Evolutionary conservation across 331 rosid species (phyloP).

Genomic region (Rhamnella rubrinervis): DNA sequence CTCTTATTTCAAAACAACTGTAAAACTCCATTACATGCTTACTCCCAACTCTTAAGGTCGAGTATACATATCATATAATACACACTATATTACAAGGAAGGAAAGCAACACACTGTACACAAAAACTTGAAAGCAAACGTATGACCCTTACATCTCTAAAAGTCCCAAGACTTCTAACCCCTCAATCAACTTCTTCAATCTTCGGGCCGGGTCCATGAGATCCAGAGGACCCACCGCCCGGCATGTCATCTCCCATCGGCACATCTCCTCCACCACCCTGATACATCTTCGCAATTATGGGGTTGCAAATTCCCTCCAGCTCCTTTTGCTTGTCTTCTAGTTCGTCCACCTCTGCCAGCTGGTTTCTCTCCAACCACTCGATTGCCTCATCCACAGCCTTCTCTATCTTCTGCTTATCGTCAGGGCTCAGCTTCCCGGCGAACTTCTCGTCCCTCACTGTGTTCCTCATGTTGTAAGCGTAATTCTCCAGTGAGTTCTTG

Average conservation of each 20-base stretch:
- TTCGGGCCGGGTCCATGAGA: slow-evolving; percentile 56
- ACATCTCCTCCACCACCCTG: slow-evolving; percentile 43
- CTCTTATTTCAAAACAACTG: no score
- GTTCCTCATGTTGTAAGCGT: slow-evolving; percentile 62
- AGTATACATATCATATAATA: no score
- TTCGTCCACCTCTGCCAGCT: slow-evolving; percentile 40
- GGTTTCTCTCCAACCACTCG: slow-evolving; percentile 36
- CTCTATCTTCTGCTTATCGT: slow-evolving; percentile 41
- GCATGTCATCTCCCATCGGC: slow-evolving; percentile 41
- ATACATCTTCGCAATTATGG: slow-evolving; percentile 42
- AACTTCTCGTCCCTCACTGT: slow-evolving; percentile 57
- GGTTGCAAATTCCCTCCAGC: slow-evolving; percentile 39
- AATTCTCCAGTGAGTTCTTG: slow-evolving; percentile 45
- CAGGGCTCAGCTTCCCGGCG: slow-evolving; percentile 36
- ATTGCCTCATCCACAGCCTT: slow-evolving; percentile 32
- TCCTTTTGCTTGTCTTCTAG: slow-evolving; percentile 44
- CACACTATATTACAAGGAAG: no score
- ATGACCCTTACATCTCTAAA: no score
- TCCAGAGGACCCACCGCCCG: slow-evolving; percentile 26
- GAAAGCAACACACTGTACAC: no score
- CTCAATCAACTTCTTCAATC: slow-evolving; percentile 68
- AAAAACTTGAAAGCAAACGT: neutral
- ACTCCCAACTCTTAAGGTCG: no score
- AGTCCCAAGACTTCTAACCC: neutral
- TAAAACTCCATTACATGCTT: no score